Base-by-base conservation (phyloP, 352 stramenopile genomes). In the Pythium monospermum region DNA sequence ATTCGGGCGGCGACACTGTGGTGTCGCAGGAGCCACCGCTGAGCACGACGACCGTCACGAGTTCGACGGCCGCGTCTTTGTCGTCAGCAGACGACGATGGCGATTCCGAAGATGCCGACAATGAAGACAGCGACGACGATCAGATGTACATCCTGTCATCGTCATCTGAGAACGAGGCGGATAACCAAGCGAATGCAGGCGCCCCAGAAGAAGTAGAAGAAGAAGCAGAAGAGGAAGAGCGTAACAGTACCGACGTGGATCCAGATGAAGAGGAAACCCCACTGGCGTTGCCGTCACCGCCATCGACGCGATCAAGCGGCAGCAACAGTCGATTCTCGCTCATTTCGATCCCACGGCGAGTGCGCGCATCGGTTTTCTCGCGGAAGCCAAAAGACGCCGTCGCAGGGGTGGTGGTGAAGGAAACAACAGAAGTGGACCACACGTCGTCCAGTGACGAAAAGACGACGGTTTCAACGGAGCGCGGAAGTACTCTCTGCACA, bases 81-180 rank as follows among this genome's bases (percentile, higher is more conserved):
- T 55, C 53, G 42, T 59, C 51, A 3, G 45, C 45, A 6, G 45
- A 49, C 2, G 42, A 51, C 37, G 51, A 54, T 12, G 53, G 58
- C 54, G 64, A 73, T 22, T 71, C 73, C 35, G 69, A 68, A 26
- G 49, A 51, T 25, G 61, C 61, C 37, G 66, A 71, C 44, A 42
- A 66, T 18, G 64, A 69, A 27, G 76, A 73, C 33, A 82, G 69
- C 63, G 76, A 85, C 43, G 32, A 55, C 31, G 53, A 61, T 30
- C 43, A 40, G 15, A 38, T 61, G 37, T 70, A 61, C 45, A 68
- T 63, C 52, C 67, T 66, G 41, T 80, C 66, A 41, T 81, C n/a
- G n/a, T n/a, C 61, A 59, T 74, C 59, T 18, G 45, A 53, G 16
- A 45, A 56, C 13, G 54, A 62, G 1, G 30, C 19, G 13, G 53